Evolutionary conservation across 331 rosid genomes (phyloP).

Genomic region (Malus hybrid): DNA sequence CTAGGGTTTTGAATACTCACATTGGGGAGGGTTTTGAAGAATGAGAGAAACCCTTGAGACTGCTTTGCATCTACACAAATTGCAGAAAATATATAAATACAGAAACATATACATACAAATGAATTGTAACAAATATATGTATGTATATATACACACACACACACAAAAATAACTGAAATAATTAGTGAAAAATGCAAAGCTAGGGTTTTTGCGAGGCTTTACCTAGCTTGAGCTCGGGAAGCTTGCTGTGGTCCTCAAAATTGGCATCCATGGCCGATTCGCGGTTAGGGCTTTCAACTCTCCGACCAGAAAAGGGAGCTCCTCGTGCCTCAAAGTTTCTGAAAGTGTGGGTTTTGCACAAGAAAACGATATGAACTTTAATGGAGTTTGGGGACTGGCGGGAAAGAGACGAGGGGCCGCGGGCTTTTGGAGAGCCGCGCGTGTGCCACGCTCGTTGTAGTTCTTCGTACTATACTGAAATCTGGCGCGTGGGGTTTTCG

Average conservation of each 20-base stretch:
- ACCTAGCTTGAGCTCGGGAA: constrained; percentile 93
- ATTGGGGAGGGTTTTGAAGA: constrained; percentile 75
- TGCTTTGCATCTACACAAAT: constrained; percentile 68
- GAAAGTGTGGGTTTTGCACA: not conserved
- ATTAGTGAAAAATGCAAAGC: not conserved
- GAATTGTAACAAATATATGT: too few species aligned
- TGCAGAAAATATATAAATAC: not conserved
- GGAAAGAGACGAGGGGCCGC: constrained; percentile 33
- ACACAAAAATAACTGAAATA: too few species aligned
- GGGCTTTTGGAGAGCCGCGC: constrained; percentile 16
- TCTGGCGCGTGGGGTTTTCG: not conserved
- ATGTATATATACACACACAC: too few species aligned
- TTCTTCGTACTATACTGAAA: not conserved
- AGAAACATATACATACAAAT: not conserved
- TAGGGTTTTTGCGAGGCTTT: not conserved
- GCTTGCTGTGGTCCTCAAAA: constrained; percentile 55
- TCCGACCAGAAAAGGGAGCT: not conserved
- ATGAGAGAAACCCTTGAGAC: constrained; percentile 91
- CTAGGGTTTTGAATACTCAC: constrained; percentile 34
- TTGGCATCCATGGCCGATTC: constrained; percentile 46
- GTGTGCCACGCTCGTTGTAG: not conserved
- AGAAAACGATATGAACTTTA: not conserved
- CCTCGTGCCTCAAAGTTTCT: not conserved
- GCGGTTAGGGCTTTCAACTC: constrained; percentile 22
- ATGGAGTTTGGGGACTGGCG: constrained; percentile 29